Evolutionary conservation across 2,329 filamentous ascomycete species (phyloP).

Genomic region (Anthostomella pinea): DNA sequence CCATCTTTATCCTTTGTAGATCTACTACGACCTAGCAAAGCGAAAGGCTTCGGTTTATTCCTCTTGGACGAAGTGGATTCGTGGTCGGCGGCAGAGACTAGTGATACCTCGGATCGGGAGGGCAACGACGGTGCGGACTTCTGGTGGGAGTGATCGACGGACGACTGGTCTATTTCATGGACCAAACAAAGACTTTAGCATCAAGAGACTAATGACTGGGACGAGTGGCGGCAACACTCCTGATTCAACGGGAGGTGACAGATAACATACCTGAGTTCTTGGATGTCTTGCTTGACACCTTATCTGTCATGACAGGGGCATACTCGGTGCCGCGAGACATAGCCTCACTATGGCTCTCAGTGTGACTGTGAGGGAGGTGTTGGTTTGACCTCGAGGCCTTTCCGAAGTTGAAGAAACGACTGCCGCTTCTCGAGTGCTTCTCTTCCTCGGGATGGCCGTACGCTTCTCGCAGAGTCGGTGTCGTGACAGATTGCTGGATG

Average conservation of each 20-base stretch:
- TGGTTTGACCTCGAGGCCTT: conserved; percentile 25
- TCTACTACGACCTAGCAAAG: conserved; percentile 48
- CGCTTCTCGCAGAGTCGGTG: conserved; percentile 14
- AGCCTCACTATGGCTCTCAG: conserved; percentile 22
- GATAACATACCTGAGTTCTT: conserved; percentile 31
- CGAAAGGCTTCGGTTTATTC: conserved; percentile 55
- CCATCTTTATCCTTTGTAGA: conserved; percentile 47
- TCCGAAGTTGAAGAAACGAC: conserved; percentile 34
- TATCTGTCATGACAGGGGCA: conserved; percentile 28
- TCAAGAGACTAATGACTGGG: conserved; percentile 9
- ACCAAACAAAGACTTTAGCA: conserved; percentile 24
- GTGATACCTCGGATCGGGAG: conserved; percentile 51
- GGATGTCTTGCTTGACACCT: conserved; percentile 27
- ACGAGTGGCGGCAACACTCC: neutral
- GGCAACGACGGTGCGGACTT: conserved; percentile 41
- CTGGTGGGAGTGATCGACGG: conserved; percentile 35
- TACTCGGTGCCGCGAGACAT: conserved; percentile 30
- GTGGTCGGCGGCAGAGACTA: conserved; percentile 47
- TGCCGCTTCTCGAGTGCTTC: conserved; percentile 31
- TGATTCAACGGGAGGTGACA: too few relatives aligned
- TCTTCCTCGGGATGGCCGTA: conserved; percentile 22
- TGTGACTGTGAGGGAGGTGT: conserved; percentile 24
- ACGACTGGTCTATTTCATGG: conserved; percentile 26
- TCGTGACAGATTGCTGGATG: conserved; percentile 20
- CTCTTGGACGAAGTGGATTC: conserved; percentile 44